Conservation (phyloP, 2,329 filamentous ascomycete species). For the Tolypocladium album region DNA sequence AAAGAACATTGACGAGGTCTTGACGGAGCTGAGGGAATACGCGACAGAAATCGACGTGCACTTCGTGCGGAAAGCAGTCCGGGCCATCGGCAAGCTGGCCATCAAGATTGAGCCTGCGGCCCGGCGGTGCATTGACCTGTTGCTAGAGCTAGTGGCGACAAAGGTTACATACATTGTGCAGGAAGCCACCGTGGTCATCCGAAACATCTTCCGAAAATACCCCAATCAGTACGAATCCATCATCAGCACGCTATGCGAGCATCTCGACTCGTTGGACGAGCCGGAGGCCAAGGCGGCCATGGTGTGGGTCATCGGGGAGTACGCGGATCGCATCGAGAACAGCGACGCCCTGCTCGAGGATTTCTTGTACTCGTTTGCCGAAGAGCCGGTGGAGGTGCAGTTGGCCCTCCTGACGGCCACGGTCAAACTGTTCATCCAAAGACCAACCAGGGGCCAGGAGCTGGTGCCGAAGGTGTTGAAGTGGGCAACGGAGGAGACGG, state of each 20-base stretch:
- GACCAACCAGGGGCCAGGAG: conserved; percentile 87
- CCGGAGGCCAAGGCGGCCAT: conserved; percentile 97
- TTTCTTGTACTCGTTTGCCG: conserved; percentile 85
- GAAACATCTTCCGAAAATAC: conserved; percentile 98
- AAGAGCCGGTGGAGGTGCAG: conserved; percentile 93
- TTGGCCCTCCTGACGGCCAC: conserved; percentile 89
- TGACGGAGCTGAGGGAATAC: conserved; percentile 91
- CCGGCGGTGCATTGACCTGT: conserved; percentile 78
- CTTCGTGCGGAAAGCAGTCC: conserved; percentile 94
- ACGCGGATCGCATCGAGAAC: conserved; percentile 95
- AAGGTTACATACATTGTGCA: conserved; percentile 98
- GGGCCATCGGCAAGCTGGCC: conserved; percentile 92
- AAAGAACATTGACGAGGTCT: conserved; percentile 87
- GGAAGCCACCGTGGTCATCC: conserved; percentile 95
- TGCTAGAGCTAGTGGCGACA: conserved; percentile 90
- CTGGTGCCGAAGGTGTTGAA: conserved; percentile 91
- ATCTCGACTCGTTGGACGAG: conserved; percentile 92
- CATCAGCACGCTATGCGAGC: conserved; percentile 89
- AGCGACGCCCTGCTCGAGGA: conserved; percentile 89
- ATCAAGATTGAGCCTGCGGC: conserved; percentile 98
- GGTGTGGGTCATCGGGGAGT: conserved; percentile 99
- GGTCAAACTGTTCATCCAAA: conserved; percentile 95
- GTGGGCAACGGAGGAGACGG: conserved; percentile 98
- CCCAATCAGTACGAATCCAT: conserved; percentile 98
- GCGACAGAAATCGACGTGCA: conserved; percentile 98